These are phyloP conservation scores for Aspergillus indologenus DNA, from an alignment of 495 filamentous ascomycete species.

Conservation along the genomic window DNA sequence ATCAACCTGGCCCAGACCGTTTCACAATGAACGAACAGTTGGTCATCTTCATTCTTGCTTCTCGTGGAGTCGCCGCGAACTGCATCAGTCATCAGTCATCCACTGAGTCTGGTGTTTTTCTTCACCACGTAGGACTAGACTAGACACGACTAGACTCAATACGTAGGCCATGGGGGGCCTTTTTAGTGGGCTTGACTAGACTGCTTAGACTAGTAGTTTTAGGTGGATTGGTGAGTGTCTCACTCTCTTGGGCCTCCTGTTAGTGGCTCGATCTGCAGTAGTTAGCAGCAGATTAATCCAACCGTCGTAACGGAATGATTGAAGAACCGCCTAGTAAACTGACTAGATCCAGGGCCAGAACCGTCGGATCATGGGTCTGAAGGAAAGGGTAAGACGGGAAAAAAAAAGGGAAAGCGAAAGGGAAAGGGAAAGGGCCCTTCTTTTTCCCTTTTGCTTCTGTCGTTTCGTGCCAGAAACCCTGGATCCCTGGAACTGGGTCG, in stretches of 20 bases:
- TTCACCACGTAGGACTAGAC: background rate
- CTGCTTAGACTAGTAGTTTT: background rate
- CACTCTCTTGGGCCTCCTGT: background rate
- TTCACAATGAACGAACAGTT: background rate
- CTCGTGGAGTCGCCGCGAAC: background rate
- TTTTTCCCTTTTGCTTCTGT: background rate
- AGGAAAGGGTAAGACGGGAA: background rate
- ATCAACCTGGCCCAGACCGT: background rate
- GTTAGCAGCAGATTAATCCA: background rate
- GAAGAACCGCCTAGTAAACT: background rate
- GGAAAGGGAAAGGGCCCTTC: background rate
- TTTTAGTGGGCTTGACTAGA: no score
- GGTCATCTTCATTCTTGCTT: background rate
- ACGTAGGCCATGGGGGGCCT: no score
- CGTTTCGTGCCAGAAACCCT: conserved; percentile 3
- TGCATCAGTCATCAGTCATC: background rate
- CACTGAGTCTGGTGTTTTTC: background rate
- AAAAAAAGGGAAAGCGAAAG: background rate
- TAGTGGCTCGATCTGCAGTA: background rate
- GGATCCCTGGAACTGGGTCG: conserved; percentile 22
- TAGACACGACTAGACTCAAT: no score
- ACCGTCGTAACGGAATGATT: conserved; percentile 4
- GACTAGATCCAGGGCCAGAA: conserved; percentile 9
- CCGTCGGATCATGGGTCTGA: background rate
- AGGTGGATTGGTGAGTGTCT: conserved; percentile 1